Evolutionary conservation across 1,139 yeast genomes (phyloP).

Genomic region (Debaryomycetaceae sp.): DNA sequence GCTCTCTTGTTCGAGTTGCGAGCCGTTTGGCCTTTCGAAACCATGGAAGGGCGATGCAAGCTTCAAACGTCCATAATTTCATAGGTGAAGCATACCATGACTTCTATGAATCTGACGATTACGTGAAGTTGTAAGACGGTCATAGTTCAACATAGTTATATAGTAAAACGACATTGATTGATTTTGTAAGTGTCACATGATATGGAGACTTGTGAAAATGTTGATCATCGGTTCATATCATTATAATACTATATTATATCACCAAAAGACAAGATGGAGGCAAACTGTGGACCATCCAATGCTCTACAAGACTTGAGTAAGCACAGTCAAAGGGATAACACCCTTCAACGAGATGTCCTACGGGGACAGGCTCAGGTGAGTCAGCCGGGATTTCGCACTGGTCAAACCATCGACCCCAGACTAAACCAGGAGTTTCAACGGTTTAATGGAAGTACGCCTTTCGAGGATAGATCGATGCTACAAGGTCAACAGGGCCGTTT

Average conservation of each 20-base stretch:
- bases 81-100: constrained; percentile 63
- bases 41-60: constrained; percentile 78
- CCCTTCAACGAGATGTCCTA: constrained; percentile 27
- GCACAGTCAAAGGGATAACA: constrained; percentile 31
- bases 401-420: constrained; percentile 19
- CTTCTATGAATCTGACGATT: constrained; percentile 32
- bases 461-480: background rate
- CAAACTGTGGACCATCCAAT: constrained; percentile 36
- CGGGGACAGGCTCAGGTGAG: constrained; percentile 3
- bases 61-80: constrained; percentile 71
- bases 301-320: constrained; percentile 32
- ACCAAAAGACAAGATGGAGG: constrained; percentile 21
- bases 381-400: constrained; percentile 9
- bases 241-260: too few species aligned
- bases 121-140: constrained; percentile 5
- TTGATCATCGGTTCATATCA: too few species aligned
- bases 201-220: background rate
- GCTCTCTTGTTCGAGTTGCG: constrained; percentile 64
- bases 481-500: background rate
- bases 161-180: background rate
- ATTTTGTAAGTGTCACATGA: background rate
- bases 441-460: constrained; percentile 15
- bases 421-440: constrained; percentile 35
- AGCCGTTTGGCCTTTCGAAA: constrained; percentile 60
- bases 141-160: background rate